Base-by-base conservation (phyloP, 2,329 filamentous ascomycete genomes). In the Hirsutella rhossiliensis region DNA sequence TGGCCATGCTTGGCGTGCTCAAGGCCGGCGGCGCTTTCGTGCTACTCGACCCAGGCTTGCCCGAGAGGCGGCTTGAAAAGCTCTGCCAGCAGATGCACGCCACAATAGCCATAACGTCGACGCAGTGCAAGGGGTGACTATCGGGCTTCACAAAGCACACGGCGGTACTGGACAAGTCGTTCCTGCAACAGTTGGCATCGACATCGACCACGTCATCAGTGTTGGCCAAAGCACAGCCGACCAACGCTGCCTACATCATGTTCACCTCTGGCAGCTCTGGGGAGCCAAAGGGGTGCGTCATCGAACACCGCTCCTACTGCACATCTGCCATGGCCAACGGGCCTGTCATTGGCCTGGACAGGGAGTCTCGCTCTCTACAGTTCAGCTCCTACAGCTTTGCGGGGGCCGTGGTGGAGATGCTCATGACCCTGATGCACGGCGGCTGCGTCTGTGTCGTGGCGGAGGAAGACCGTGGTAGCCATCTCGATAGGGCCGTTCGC, bases 301-400 rank as follows among this genome's bases (percentile, higher is more conserved):
- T 59, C 12, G 50, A 58, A 36, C 80, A 84, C 52, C 61, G 59
- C 0, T 67, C 73, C 2, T 64, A 80, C 11, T 71, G 72, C 1
- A 74, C 75, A 0, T 67, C 69, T 4, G 67, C 71, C 18, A 46
- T 69, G 3, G 65, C 65, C 0, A 69, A 78, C 51, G 71, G 65
- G 0, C 60, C 64, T 3, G 62, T 65, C 1, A 59, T 76, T 9
- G 59, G 65, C 1, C 73, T 75, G 44, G 65, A 62, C 34, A 55
- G 53, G 8, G 56, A 54, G 1, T 74, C 74, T 7, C 67, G 80
- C 3, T 68, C 77, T 5, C 47, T 78, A 38, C 70, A 75, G 44
- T 72, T 72, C 44, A 67, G 69, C 4, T 65, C 64, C 6, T 72
- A 69, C 49, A 68, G 66, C 1, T 76, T 75, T 40, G 72, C 77